phyloP scores from a whole-genome alignment of 78 protist genomes.

The Dictyostelium firmibasis region DNA sequence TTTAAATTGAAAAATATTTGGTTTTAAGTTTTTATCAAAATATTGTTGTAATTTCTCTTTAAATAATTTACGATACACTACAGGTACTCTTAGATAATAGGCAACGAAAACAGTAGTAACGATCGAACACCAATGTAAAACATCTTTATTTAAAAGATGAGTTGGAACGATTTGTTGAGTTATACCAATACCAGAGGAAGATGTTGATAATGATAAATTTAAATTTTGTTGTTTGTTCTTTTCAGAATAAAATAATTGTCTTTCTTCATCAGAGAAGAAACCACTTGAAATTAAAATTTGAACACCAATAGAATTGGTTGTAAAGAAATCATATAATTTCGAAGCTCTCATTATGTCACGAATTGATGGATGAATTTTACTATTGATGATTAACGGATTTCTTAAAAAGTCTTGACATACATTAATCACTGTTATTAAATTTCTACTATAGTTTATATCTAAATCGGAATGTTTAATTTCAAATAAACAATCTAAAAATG shows the following conservation, averaged over 20 bases:
- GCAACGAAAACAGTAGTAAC: constrained; percentile 7
- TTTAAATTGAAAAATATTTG: background rate
- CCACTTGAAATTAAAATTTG: constrained; percentile 12
- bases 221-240: constrained; percentile 4
- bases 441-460: background rate
- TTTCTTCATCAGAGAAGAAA: constrained; percentile 22
- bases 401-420: constrained; percentile 24
- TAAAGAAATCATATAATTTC: constrained; percentile 29
- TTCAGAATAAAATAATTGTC: background rate
- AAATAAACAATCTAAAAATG: constrained; percentile 41
- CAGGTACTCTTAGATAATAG: constrained; percentile 20
- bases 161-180: background rate
- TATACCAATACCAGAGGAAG: background rate
- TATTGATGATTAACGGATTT: background rate
- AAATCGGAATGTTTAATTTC: background rate
- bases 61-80: background rate
- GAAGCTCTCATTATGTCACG: constrained; percentile 50
- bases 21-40: background rate
- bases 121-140: constrained; percentile 31
- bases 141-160: background rate
- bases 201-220: background rate
- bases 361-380: constrained; percentile 44
- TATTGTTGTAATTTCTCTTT: background rate
- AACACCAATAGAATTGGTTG: constrained; percentile 25
- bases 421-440: background rate